phyloP scores from a whole-genome alignment of 169 alveolate genomes.

The Cryptosporidium andersoni region DNA sequence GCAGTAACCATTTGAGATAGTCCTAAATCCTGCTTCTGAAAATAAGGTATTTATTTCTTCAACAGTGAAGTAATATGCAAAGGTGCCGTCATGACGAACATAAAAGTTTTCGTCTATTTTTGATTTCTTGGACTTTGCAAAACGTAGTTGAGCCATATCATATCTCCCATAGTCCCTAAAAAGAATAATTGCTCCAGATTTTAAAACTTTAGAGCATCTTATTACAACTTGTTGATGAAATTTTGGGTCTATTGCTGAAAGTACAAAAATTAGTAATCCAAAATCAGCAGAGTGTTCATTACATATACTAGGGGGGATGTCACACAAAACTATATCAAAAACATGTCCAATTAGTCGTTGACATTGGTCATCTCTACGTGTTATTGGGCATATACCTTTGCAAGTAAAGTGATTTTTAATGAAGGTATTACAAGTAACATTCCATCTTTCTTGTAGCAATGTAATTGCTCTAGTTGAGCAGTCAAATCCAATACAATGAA shows the following conservation, averaged over 20 bases:
- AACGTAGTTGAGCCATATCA: conserved; percentile 89
- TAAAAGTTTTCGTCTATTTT: conserved; percentile 90
- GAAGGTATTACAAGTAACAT: conserved; percentile 73
- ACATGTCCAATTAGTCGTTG: conserved; percentile 64
- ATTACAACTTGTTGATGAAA: conserved; percentile 78
- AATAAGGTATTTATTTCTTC: conserved; percentile 81
- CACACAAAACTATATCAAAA: conserved; percentile 72
- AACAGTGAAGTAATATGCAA: conserved; percentile 87
- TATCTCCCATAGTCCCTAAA: conserved; percentile 93
- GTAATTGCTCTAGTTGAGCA: conserved; percentile 88
- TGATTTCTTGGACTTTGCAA: conserved; percentile 85
- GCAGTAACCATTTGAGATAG: conserved; percentile 74
- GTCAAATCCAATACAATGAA: conserved; percentile 88
- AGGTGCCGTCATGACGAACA: conserved; percentile 89
- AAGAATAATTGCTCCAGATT: conserved; percentile 86
- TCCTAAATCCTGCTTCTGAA: conserved; percentile 74
- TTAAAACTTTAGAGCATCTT: conserved; percentile 81
- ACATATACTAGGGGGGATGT: conserved; percentile 70
- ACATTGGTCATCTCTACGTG: not conserved
- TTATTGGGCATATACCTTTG: conserved; percentile 63
- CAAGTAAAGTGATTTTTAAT: too few relatives aligned
- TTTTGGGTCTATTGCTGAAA: conserved; percentile 91
- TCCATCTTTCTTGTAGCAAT: conserved; percentile 79
- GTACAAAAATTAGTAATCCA: conserved; percentile 85
- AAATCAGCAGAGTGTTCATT: conserved; percentile 80